Evolutionary conservation across 441 rosid genomes (phyloP).

Genomic region (Kokia cookei): DNA sequence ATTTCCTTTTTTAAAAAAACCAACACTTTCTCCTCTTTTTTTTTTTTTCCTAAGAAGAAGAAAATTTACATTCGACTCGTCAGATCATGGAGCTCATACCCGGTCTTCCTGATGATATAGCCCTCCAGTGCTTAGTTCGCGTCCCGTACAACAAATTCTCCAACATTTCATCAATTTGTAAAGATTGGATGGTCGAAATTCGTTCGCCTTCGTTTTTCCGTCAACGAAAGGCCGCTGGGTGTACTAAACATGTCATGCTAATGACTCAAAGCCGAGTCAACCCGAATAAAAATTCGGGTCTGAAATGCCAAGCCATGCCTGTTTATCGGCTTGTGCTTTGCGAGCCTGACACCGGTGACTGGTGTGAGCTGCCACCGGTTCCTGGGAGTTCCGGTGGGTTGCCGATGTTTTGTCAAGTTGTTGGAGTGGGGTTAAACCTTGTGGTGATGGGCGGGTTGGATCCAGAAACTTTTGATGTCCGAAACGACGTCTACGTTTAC

Average conservation of each 20-base stretch:
- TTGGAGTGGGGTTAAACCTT: constrained; percentile 48
- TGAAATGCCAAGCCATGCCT: constrained; percentile 21
- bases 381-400: constrained; percentile 41
- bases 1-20: background rate
- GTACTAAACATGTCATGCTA: constrained; percentile 36
- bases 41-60: background rate
- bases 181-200: constrained; percentile 31
- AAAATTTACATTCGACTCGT: background rate
- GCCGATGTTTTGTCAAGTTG: constrained; percentile 57
- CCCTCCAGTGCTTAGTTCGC: constrained; percentile 41
- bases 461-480: constrained; percentile 46
- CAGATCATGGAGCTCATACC: constrained; percentile 29
- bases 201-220: constrained; percentile 20
- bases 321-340: constrained; percentile 36
- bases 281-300: constrained; percentile 7
- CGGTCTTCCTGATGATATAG: constrained; percentile 33
- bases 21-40: background rate
- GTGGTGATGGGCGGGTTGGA: constrained; percentile 67
- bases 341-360: constrained; percentile 50
- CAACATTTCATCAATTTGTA: constrained; percentile 27
- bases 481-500: constrained; percentile 41
- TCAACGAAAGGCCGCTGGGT: constrained; percentile 19
- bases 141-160: constrained; percentile 25
- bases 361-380: constrained; percentile 48
- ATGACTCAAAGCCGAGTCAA: constrained; percentile 46